Conservation (phyloP, 768 basidiomycete genomes). For the Hygrocybe punicea region DNA sequence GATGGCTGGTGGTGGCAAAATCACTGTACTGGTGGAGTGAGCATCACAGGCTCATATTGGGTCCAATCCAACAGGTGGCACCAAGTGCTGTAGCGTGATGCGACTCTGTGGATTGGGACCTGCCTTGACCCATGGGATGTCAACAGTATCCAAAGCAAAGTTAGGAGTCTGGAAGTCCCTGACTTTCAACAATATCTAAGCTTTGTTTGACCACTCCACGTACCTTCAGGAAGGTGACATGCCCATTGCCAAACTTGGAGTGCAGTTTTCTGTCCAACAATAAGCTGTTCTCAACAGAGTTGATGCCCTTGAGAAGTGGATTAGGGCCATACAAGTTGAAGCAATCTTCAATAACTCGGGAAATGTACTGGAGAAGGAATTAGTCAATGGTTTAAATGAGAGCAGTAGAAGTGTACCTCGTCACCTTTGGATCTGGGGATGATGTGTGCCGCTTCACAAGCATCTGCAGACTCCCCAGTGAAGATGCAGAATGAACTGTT, state of each 20-base stretch:
- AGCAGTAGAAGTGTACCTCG: constrained; percentile 3
- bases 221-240: constrained; percentile 3
- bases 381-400: constrained; percentile 1
- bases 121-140: constrained; percentile 12
- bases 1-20: constrained; percentile 1
- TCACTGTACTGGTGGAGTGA: neutral
- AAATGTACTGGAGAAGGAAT: constrained; percentile 10
- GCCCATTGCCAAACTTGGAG: constrained; percentile 1
- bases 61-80: neutral
- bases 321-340: neutral
- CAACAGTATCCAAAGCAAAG: constrained; percentile 7
- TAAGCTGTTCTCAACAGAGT: constrained; percentile 5
- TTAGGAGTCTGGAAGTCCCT: constrained; percentile 6
- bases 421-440: constrained; percentile 14
- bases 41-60: neutral
- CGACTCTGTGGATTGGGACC: constrained; percentile 14
- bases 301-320: neutral
- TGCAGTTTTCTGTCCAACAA: constrained; percentile 1
- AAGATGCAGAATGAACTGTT: too few species aligned
- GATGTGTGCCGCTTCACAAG: too few species aligned
- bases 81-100: constrained; percentile 14
- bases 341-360: constrained; percentile 4
- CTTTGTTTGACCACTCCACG: neutral
- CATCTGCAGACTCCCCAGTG: too few species aligned
- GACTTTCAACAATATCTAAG: neutral